Evolutionary conservation across 108 stramenopile genomes (phyloP).

Genomic region (Seminavis robusta): DNA sequence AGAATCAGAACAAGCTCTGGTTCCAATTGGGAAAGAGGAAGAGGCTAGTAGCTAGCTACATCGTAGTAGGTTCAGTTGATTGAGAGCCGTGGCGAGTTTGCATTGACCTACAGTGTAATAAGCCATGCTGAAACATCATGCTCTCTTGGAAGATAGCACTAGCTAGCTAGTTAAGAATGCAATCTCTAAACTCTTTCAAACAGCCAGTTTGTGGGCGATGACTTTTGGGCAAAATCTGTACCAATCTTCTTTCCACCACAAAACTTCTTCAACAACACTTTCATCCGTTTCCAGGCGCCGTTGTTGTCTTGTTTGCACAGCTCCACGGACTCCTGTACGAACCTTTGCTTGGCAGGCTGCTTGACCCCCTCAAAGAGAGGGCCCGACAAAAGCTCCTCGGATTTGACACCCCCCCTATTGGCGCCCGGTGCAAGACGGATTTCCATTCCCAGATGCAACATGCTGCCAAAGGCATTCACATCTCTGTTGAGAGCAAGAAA

Average conservation of each 20-base stretch:
- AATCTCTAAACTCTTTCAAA: slow-evolving; percentile 67
- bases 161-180: too few relatives aligned
- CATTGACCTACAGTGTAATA: too few relatives aligned
- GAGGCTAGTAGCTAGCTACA: too few relatives aligned
- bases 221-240: slow-evolving; percentile 74
- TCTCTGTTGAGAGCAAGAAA: slow-evolving; percentile 40
- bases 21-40: too few relatives aligned
- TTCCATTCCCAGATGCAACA: slow-evolving; percentile 46
- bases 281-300: slow-evolving; percentile 64
- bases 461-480: slow-evolving; percentile 29
- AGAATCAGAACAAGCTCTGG: too few relatives aligned
- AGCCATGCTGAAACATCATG: too few relatives aligned
- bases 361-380: slow-evolving; percentile 54
- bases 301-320: slow-evolving; percentile 29
- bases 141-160: too few relatives aligned
- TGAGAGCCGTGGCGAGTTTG: too few relatives aligned
- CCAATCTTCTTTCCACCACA: slow-evolving; percentile 89
- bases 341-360: slow-evolving; percentile 37
- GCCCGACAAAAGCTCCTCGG: slow-evolving; percentile 59
- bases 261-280: slow-evolving; percentile 60
- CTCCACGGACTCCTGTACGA: slow-evolving; percentile 50
- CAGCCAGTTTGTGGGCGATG: slow-evolving; percentile 69
- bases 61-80: too few relatives aligned
- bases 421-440: slow-evolving; percentile 18
- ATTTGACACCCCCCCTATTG: slow-evolving; percentile 29